Evolutionary conservation across 352 stramenopile species (phyloP), one percentile per base, ranked within the genome.

Genomic region (Achlya hypogyna): DNA sequence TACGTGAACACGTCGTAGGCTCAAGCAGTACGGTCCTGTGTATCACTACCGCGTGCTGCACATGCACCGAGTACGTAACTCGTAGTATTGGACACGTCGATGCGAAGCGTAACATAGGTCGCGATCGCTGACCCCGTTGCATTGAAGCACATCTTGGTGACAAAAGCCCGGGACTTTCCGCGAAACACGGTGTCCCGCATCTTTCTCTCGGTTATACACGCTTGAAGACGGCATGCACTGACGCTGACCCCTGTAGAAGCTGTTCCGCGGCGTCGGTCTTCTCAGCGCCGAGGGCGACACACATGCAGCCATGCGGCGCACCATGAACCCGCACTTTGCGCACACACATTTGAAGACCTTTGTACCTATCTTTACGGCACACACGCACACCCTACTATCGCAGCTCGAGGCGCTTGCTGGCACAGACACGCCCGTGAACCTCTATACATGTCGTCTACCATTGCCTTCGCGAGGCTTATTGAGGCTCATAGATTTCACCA

Each of bases 61-160:
- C n/a, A 59, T 18, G 6, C 40, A 67, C n/a, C 38, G 38, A 6
- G 60, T 67, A 58, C 51, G 22, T 9, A 42, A 4, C 16, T 38
- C 35, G 23, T 23, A 42, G 34, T 42, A 42, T 14, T 14, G 34
- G 14, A 14, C 6, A 42, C 34, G 6, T 6, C 34, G 34, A 6
- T 14, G 6, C 6, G n/a, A 2, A 3, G 56, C 5, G n/a, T 22
- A 10, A 20, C n/a, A 4, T 59, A 67, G 60, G 34, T 67, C 14
- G 12, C 47, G 29, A 16, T 67, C 12, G 49, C 60, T 6, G 60
- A 67, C 35, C 60, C 60, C 2, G 60, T 51, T 5, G 47, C 29
- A 2, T 45, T 67, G 32, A 67, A 67, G 60, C 60, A 67, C 32
- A 45, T 67, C 10, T 58, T 60, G 14, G 40, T 28, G 0, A 67